A percentile compares a stretch with the other conserved stretches of the same genome.
These are phyloP conservation scores for Calocybe gambosa DNA, from an alignment of 1,284 basidiomycete genomes.

Conservation along the genomic window DNA sequence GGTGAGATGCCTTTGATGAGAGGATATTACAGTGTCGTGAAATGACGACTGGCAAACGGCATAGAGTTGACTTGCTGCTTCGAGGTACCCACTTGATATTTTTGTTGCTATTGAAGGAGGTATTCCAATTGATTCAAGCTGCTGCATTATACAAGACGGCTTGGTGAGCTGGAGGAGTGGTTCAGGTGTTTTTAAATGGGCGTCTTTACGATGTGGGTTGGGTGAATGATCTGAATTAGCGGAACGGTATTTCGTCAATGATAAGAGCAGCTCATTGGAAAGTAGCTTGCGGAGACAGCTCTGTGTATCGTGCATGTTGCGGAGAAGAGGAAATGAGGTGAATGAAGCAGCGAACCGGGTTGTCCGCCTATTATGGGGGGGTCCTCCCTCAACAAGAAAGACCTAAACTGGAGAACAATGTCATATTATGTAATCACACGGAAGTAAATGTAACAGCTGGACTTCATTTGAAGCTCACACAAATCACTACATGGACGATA, in stretches of 20 bases:
- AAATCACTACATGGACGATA: background rate
- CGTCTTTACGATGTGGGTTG: background rate
- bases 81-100: background rate
- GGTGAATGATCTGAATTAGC: background rate
- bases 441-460: too few species aligned
- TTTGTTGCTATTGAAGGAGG: background rate
- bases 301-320: background rate
- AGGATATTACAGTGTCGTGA: background rate
- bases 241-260: background rate
- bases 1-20: background rate
- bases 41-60: background rate
- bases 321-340: background rate
- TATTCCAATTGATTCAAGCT: background rate
- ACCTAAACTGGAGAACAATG: background rate
- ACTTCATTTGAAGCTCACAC: too few species aligned
- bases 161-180: background rate
- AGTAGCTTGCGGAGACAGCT: background rate
- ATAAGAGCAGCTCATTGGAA: background rate
- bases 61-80: constrained; percentile 2
- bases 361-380: too few species aligned
- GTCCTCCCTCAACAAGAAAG: too few species aligned
- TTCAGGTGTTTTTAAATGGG: too few species aligned
- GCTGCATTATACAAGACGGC: background rate
- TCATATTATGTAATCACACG: background rate
- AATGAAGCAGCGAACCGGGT: too few species aligned